Base-by-base conservation (phyloP, 495 filamentous ascomycete genomes). In the Neurospora sp. region DNA sequence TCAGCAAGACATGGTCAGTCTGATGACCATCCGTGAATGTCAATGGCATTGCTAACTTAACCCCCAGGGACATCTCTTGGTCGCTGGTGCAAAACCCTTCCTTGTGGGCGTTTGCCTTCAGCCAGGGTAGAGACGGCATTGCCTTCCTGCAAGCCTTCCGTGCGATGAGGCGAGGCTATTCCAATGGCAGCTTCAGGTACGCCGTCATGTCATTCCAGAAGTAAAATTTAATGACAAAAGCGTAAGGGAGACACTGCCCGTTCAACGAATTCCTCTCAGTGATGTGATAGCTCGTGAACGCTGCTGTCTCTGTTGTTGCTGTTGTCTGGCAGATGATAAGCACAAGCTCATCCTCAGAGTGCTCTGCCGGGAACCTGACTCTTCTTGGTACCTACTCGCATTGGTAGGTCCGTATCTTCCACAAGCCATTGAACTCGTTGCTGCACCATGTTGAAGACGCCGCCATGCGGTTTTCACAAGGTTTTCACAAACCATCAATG, bases 61-160 rank as follows among this genome's bases (percentile, higher is more conserved):
- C 40, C 12, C 40, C 6, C 71, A 89, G 87, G 87, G 87, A 88
- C 76, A 88, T 89, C n/a, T 89, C 86, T 22, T 88, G 87, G 87
- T 78, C 82, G 20, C 80, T 88, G 8, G 82, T 89, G 2, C 85
- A 88, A 69, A 87, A 85, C 16, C 87, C 87, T 6, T 81, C 84
- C 1, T 81, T 89, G 16, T 89, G 87, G 87, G 83, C 86, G 0
- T 88, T 88, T 72, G 87, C 87, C 3, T 82, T 87, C 41, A 84
- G 85, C 39, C 87, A 89, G 72, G 87, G 87, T 20, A 77, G 87
- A 42, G 87, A 89, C 71, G 87, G 86, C 0, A 82, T 89, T 18
- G 86, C 87, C 20, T 89, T 88, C 69, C 75, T 89, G 20, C 87
- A 89, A 78, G 85, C 86, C 20, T 89, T 89, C 75, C 81, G 86